Evolutionary conservation across 441 rosid species (phyloP).

Genomic region (Pelargonium myrrhifolium): DNA sequence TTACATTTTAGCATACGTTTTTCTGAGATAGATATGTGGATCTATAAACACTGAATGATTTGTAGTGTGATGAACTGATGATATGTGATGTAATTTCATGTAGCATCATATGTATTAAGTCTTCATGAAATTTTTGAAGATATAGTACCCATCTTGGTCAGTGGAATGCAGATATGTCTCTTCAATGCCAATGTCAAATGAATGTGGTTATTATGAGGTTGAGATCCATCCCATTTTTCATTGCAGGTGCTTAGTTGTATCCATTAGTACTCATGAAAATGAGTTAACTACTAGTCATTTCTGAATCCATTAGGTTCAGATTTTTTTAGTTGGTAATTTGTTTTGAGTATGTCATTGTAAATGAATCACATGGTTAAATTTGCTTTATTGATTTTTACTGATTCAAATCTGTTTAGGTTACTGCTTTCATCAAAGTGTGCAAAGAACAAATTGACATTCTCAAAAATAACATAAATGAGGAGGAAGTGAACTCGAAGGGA

Average conservation of each 20-base stretch:
- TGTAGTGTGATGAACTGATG: neutral
- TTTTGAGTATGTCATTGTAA: neutral
- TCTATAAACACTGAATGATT: neutral
- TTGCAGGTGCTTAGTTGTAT: neutral
- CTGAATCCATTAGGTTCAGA: neutral
- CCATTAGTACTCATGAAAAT: neutral
- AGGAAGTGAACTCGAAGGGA: slow-evolving; percentile 63
- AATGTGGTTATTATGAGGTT: neutral
- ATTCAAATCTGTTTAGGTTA: slow-evolving; percentile 41
- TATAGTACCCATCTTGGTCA: neutral
- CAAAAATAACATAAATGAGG: slow-evolving; percentile 59
- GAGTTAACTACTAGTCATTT: neutral
- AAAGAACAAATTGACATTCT: slow-evolving; percentile 85
- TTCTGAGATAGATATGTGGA: neutral
- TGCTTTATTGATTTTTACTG: slow-evolving; percentile 8
- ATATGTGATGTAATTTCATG: neutral
- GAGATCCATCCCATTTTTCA: neutral
- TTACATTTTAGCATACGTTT: neutral
- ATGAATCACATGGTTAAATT: neutral
- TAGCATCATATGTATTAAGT: too few species aligned
- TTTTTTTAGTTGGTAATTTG: neutral
- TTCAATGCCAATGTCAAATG: neutral
- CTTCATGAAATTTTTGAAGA: too few species aligned
- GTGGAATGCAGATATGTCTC: neutral
- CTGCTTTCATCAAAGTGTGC: slow-evolving; percentile 75